Base-by-base conservation (phyloP, 768 basidiomycete species). In the Sporobolomyces phaffii region DNA sequence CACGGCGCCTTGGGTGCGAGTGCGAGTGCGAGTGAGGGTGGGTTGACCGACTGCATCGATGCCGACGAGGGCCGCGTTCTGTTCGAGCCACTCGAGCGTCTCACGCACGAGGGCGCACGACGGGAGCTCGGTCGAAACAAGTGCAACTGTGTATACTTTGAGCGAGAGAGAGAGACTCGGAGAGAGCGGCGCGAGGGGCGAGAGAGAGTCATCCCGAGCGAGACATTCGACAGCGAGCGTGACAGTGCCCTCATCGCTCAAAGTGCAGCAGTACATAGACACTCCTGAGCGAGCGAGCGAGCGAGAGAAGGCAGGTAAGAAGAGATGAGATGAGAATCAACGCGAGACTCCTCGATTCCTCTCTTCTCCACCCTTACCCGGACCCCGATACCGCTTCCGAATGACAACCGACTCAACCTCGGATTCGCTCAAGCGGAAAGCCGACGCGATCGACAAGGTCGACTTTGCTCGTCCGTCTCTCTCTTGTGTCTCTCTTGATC, bases 371-470 rank as follows among this genome's bases (percentile, higher is more conserved):
- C n/a, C n/a, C n/a, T n/a, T n/a, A n/a, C n/a, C n/a, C n/a, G n/a
- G n/a, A n/a, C n/a, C n/a, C 54, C 11, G 54, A 56, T 43, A 15
- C 54, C 24, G n/a, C n/a, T n/a, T n/a, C n/a, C n/a, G n/a, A 20
- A 56, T 13, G 22, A 26, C 6, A 11, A 1, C 54, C 17, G 22
- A 45, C 44, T 13, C 54, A 33, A 33, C 22, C n/a, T 22, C 17
- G 14, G 66, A 68, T 20, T 59, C 60, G 43, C 66, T 68, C 34
- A 68, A 68, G 50, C 47, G 66, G 56, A 68, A 68, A 51, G 66
- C 66, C 5, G 66, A 68, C 44, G 56, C 63, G 33, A 66, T 70
- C 20, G 69, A 70, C 31, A 33, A 50, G 20, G 38, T 70, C 40
- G 69, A 70, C 57, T 70, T 70, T 41, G 40, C 62, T 31, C 57